Evolutionary conservation across 768 basidiomycete species (phyloP).

Genomic region (Tylopilus subfusipes): DNA sequence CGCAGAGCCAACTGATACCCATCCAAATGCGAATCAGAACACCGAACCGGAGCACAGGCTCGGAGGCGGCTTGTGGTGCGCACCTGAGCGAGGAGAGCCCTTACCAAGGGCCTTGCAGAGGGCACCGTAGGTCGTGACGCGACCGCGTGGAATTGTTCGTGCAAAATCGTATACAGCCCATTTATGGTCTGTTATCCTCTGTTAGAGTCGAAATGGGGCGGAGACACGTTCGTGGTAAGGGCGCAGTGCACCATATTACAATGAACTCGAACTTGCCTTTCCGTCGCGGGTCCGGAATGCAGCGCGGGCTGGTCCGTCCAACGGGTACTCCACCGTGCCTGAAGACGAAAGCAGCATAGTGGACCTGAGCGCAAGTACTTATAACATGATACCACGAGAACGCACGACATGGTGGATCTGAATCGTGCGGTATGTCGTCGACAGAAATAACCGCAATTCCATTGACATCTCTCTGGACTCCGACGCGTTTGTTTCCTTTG

Average conservation of each 20-base stretch:
- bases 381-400: too few species aligned
- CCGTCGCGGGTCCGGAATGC: constrained; percentile 26
- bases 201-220: constrained; percentile 10
- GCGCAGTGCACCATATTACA: not conserved
- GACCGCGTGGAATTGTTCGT: constrained; percentile 46
- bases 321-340: constrained; percentile 16
- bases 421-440: not conserved
- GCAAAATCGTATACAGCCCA: constrained; percentile 61
- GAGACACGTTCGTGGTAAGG: not conserved
- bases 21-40: not conserved
- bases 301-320: constrained; percentile 10
- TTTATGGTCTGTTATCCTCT: constrained; percentile 51
- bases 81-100: constrained; percentile 64
- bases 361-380: too few species aligned
- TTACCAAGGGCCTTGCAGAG: constrained; percentile 45
- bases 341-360: not conserved
- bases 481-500: not conserved
- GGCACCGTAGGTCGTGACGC: constrained; percentile 55
- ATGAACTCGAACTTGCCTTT: constrained; percentile 19
- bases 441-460: not conserved
- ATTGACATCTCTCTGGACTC: not conserved
- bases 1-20: constrained; percentile 52
- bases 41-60: not conserved
- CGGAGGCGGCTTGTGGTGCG: constrained; percentile 8
- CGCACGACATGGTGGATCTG: not conserved